Conservation (phyloP, 805 yeast genomes). For the Starmerella vitae region DNA sequence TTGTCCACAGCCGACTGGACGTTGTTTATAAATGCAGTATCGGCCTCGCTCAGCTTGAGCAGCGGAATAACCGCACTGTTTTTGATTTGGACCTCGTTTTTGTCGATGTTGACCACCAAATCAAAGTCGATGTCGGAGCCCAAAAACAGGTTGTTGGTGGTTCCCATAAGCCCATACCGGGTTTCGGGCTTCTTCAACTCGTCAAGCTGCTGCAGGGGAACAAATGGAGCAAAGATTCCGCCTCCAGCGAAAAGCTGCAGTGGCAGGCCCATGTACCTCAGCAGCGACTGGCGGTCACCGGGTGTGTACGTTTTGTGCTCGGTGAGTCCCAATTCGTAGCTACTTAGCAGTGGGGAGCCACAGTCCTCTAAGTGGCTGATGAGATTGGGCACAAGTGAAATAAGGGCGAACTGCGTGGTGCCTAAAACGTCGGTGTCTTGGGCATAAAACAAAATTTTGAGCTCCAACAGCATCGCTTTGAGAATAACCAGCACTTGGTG, state of each 20-base stretch:
- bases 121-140: slow-evolving; percentile 57
- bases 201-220: slow-evolving; percentile 84
- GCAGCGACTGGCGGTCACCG: slow-evolving; percentile 61
- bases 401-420: slow-evolving; percentile 66
- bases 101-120: slow-evolving; percentile 56
- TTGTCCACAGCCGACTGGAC: slow-evolving; percentile 38
- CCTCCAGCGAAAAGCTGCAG: slow-evolving; percentile 73
- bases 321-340: slow-evolving; percentile 37
- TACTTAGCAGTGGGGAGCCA: slow-evolving; percentile 62
- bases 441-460: slow-evolving; percentile 60
- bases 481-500: slow-evolving; percentile 49
- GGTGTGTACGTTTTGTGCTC: slow-evolving; percentile 59
- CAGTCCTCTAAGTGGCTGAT: slow-evolving; percentile 58
- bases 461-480: slow-evolving; percentile 68
- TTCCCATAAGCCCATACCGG: slow-evolving; percentile 61
- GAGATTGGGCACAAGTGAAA: slow-evolving; percentile 72
- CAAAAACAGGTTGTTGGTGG: slow-evolving; percentile 69
- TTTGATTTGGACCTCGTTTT: slow-evolving; percentile 29
- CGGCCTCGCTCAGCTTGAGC: slow-evolving; percentile 42
- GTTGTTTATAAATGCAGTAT: slow-evolving; percentile 60
- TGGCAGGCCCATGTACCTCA: slow-evolving; percentile 77
- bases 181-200: slow-evolving; percentile 48
- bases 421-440: slow-evolving; percentile 69
- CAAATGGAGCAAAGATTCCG: slow-evolving; percentile 80
- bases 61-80: slow-evolving; percentile 32